Evolutionary conservation across 192 early-diverging fungal species (phyloP), one percentile per base, ranked within the genome.

Genomic region (Spizellomyces sp.): DNA sequence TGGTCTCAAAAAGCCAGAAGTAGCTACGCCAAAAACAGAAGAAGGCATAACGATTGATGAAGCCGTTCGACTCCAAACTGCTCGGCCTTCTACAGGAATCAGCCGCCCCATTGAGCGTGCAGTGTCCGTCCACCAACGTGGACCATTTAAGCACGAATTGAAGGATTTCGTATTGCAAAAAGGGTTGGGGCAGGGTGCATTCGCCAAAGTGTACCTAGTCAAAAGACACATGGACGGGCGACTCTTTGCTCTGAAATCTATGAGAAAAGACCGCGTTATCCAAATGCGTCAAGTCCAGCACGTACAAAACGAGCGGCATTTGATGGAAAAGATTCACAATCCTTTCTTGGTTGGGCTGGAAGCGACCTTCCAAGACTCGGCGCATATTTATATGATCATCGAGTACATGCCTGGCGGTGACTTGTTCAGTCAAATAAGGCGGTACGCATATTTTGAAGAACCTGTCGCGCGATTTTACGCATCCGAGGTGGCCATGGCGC

Each of bases 221-320:
- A 90, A 89, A 77, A 87, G 90, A 41, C 83, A 86, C 62, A 71
- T 79, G 57, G 93, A 90, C 57, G 84, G 85, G 4, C 67, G 86
- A 60, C 93, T 89, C 80, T 94, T 91, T 77, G 95, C 96, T 0
- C 90, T 96, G 83, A 98, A 98, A 75, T 92, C 93, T 7, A 82
- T 98, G 59, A 89, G 89, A 57, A 98, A 98, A 76, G 77, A 84
- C 59, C 90, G 93, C 57, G 92, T 98, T 5, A 91, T 96, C 45
- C 86, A 92, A 60, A 80, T 93, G 69, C 91, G 93, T 77, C 95
- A 97, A 76, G 94, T 79, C 5, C 48, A 47, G 50, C 64, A 74
- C 60, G 63, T 92, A 48, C 92, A 92, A 71, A 95, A 95, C 78
- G 96, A 98, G 80, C 89, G 91, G 70, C 80, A 86, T 54, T 92